phyloP scores from a whole-genome alignment of 805 yeast species.

The Wickerhamiella kazuoi region DNA sequence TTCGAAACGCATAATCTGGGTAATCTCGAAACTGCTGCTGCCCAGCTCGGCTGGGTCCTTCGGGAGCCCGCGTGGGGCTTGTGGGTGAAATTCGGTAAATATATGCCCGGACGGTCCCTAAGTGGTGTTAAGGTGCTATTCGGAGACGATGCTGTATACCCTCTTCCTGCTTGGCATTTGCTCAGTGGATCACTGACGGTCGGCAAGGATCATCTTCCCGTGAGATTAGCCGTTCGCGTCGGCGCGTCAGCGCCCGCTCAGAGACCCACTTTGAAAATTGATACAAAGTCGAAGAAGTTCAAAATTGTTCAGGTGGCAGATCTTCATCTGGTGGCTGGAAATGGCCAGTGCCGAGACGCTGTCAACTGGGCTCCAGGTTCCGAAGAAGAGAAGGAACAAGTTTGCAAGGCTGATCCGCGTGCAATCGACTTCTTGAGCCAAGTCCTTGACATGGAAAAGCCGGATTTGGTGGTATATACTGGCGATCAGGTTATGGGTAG shows the following conservation, averaged over 20 bases:
- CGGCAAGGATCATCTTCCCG: conserved; percentile 9
- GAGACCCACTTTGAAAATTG: conserved; percentile 8
- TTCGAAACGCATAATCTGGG: conserved; percentile 7
- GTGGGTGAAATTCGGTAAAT: conserved; percentile 41
- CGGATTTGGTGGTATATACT: conserved; percentile 70
- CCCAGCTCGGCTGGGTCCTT: conserved; percentile 21
- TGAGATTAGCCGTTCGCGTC: conserved; percentile 17
- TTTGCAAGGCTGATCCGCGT: conserved; percentile 64
- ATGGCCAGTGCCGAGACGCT: conserved; percentile 58
- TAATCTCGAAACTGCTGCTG: conserved; percentile 9
- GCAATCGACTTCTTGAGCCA: conserved; percentile 43
- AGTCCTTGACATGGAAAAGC: conserved; percentile 57
- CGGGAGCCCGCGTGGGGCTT: conserved; percentile 26
- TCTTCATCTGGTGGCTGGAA: conserved; percentile 73
- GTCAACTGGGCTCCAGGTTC: conserved; percentile 6
- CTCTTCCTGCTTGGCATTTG: conserved; percentile 52
- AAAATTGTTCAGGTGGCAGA: conserved; percentile 84
- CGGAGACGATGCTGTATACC: conserved; percentile 59
- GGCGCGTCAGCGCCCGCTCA: conserved; percentile 8
- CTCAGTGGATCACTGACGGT: conserved; percentile 16
- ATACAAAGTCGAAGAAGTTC: conserved; percentile 31
- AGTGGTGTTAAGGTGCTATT: conserved; percentile 52
- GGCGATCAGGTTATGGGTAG: conserved; percentile 89
- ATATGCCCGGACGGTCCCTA: conserved; percentile 24
- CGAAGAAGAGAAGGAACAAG: conserved; percentile 14